phyloP scores from a whole-genome alignment of 2,329 filamentous ascomycete species.

The Fusarium compactum region DNA sequence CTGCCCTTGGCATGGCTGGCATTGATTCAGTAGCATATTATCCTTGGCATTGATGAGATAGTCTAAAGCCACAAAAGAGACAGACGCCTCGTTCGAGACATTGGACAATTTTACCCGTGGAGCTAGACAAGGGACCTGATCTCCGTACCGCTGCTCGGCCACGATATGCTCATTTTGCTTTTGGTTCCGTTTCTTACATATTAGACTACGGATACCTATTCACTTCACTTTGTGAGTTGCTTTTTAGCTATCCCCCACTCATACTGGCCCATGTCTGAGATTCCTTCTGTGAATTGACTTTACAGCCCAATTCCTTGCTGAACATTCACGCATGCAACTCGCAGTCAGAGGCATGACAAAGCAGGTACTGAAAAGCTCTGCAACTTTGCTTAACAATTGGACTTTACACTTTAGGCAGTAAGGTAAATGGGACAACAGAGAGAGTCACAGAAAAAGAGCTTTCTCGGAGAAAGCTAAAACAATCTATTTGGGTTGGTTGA shows the following conservation, averaged over 20 bases:
- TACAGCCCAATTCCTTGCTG: constrained; percentile 19
- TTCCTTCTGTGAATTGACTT: constrained; percentile 34
- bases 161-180: constrained; percentile 5
- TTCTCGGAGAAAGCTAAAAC: not conserved
- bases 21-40: not conserved
- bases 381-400: constrained; percentile 8
- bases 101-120: constrained; percentile 13
- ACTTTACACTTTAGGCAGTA: not conserved
- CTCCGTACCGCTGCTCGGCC: constrained; percentile 18
- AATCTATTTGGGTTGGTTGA: constrained; percentile 13
- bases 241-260: constrained; percentile 21
- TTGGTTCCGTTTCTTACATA: constrained; percentile 11
- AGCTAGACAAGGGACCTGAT: constrained; percentile 18
- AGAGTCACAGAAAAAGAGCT: not conserved
- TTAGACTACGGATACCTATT: not conserved
- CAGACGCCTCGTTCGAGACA: constrained; percentile 10
- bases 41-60: constrained; percentile 29
- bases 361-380: not conserved
- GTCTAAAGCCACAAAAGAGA: constrained; percentile 13
- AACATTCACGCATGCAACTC: not conserved
- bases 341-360: no score
- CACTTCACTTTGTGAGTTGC: constrained; percentile 7
- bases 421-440: constrained; percentile 12
- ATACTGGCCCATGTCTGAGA: constrained; percentile 5
- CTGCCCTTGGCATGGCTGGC: not conserved